Evolutionary conservation across 768 basidiomycete species (phyloP), one percentile per base, ranked within the genome.

Genomic region (Kwoniella newhampshirensis): DNA sequence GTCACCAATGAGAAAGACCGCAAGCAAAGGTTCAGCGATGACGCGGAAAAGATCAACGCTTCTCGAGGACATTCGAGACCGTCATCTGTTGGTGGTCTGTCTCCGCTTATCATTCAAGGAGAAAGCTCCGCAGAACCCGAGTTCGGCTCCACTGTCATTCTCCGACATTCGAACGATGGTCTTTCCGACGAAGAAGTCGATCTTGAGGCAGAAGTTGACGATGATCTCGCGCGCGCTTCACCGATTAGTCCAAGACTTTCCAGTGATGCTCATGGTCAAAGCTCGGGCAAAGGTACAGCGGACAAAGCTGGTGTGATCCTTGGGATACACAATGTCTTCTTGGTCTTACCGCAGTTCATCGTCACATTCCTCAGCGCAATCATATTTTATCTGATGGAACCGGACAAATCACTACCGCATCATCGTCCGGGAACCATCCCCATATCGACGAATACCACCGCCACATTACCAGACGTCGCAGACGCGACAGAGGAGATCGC

Each of bases 261-360:
- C 12, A 18, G 12, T 9, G 17, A 17, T 25, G 15, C 20, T 15
- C 53, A 36, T 26, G 21, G 28, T 13, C 23, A 18, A 26, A 21
- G 20, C 17, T 48, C 28, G 67, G 70, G 57, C 20, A 51, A 51
- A 57, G 75, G 57, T 32, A 63, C 59, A 48, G 87, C 88, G 53
- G 82, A 87, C 6, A 91, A 91, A 74, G 89, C 91, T 0, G 93
- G 93, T 6, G 86, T 91, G 39, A 91, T 92, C 51, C 77, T 92
- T 57, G 92, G 94, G 37, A 94, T 97, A 50, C 92, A 97, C 77
- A 97, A 96, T 69, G 83, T 96, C 57, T 94, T 88, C 76, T 80
- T 98, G 60, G 94, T 97, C 57, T 78, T 96, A 6, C 94, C 94
- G 0, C 94, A 98, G 70, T 93, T 97, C 77, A 81, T 98, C 37